Evolutionary conservation across 192 early-diverging fungal species (phyloP).

Genomic region (Coemansia reversa): DNA sequence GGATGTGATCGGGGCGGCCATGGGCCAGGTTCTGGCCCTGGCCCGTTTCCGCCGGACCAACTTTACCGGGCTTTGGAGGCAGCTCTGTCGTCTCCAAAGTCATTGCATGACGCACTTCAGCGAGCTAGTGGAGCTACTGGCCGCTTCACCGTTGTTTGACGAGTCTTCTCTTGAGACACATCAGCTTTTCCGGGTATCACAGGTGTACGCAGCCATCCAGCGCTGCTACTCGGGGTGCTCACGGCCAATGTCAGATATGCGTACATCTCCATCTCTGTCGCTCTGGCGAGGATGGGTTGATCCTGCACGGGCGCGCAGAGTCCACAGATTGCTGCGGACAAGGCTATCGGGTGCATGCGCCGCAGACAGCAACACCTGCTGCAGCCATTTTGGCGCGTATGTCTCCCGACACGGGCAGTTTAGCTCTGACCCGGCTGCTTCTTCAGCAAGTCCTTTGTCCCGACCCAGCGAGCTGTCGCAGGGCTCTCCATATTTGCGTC

Average conservation of each 20-base stretch:
- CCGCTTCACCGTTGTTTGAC: constrained; percentile 32
- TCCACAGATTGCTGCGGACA: constrained; percentile 21
- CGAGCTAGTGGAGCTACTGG: constrained; percentile 23
- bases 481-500: background rate
- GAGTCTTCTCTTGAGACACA: constrained; percentile 44
- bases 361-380: background rate
- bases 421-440: background rate
- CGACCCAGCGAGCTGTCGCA: no score
- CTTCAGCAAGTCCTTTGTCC: background rate
- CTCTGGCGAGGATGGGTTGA: constrained; percentile 51
- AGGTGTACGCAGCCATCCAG: constrained; percentile 33
- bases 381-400: no score
- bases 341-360: constrained; percentile 10
- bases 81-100: constrained; percentile 19
- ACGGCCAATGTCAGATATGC: background rate
- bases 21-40: constrained; percentile 34
- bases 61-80: constrained; percentile 46
- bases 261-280: constrained; percentile 11
- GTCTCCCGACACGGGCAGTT: no score
- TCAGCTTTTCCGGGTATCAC: constrained; percentile 42
- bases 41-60: constrained; percentile 48
- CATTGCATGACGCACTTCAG: constrained; percentile 33
- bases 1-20: constrained; percentile 32
- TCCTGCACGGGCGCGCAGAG: constrained; percentile 15
- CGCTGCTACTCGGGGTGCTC: constrained; percentile 8